Evolutionary conservation across 805 yeast species (phyloP).

Genomic region (Jamesozyma lodderae): DNA sequence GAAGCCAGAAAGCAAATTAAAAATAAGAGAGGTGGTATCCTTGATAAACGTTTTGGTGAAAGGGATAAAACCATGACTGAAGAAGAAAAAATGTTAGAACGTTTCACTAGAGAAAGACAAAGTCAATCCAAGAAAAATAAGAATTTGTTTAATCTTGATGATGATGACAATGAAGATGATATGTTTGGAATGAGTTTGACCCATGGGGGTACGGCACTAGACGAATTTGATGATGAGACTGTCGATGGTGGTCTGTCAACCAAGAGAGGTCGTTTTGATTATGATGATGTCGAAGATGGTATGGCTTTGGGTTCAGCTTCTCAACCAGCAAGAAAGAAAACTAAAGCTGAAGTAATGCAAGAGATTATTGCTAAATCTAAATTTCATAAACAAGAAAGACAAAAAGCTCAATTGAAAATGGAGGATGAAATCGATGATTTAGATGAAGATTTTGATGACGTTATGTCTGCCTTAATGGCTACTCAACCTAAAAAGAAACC

Average conservation of each 20-base stretch:
- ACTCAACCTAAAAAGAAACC: conserved; percentile 10
- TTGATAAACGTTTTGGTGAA: conserved; percentile 92
- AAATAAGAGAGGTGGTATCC: conserved; percentile 67
- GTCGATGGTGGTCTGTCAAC: conserved; percentile 12
- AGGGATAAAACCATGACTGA: conserved; percentile 57
- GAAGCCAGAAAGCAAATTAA: conserved; percentile 53
- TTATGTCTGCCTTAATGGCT: conserved; percentile 43
- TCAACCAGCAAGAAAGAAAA: conserved; percentile 51
- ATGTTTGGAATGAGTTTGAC: conserved; percentile 44
- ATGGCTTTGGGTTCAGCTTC: conserved; percentile 30
- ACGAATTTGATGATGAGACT: conserved; percentile 36
- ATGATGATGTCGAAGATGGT: conserved; percentile 35
- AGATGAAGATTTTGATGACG: conserved; percentile 66
- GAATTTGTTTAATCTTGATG: conserved; percentile 67
- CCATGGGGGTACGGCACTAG: conserved; percentile 66
- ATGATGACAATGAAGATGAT: conserved; percentile 39
- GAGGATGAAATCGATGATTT: conserved; percentile 56
- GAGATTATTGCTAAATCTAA: conserved; percentile 79
- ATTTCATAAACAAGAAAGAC: conserved; percentile 67
- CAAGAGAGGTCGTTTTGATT: conserved; percentile 24
- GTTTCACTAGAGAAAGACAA: conserved; percentile 86
- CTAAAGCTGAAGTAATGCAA: conserved; percentile 78
- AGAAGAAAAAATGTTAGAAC: conserved; percentile 90
- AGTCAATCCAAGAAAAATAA: conserved; percentile 43
- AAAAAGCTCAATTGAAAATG: conserved; percentile 48